Evolutionary conservation across 352 stramenopile genomes (phyloP).

Genomic region (Blastocystis sp.): DNA sequence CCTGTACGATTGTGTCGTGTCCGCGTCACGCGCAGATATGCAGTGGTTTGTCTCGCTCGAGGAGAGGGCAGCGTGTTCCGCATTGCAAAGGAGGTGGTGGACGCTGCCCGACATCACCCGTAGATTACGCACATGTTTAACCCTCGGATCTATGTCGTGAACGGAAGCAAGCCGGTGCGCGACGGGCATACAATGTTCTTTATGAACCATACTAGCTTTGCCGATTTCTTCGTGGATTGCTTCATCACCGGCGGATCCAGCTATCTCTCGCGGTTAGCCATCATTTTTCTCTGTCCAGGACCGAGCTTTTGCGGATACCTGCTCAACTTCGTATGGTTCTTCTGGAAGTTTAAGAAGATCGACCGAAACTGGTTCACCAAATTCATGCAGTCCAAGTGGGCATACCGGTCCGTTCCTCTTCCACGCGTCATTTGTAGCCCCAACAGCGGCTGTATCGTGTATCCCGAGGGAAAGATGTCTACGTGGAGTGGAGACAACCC

Average conservation of each 20-base stretch:
- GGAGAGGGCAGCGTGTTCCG: constrained; percentile 65
- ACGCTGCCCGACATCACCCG: neutral
- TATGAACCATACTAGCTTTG: constrained; percentile 61
- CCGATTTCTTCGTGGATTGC: constrained; percentile 70
- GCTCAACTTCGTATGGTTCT: constrained; percentile 72
- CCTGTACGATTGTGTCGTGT: neutral
- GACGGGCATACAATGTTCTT: constrained; percentile 71
- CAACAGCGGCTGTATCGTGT: constrained; percentile 61
- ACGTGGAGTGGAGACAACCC: neutral
- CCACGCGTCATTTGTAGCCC: neutral
- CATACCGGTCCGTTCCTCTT: constrained; percentile 3
- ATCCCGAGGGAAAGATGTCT: constrained; percentile 55
- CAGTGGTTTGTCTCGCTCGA: constrained; percentile 42
- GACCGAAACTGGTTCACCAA: constrained; percentile 63
- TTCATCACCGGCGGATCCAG: constrained; percentile 62
- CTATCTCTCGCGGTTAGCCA: constrained; percentile 51
- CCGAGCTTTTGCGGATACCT: constrained; percentile 58
- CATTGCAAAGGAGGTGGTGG: constrained; percentile 43
- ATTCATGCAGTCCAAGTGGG: constrained; percentile 63
- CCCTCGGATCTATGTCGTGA: constrained; percentile 54
- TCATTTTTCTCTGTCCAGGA: constrained; percentile 59
- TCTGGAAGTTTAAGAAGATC: constrained; percentile 56
- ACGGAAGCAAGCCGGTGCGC: constrained; percentile 32
- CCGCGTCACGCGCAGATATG: constrained; percentile 23
- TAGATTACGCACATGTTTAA: constrained; percentile 70